These are phyloP conservation scores for Candida buenavistaensis DNA, from an alignment of 1,139 yeast species.

Conservation along the genomic window DNA sequence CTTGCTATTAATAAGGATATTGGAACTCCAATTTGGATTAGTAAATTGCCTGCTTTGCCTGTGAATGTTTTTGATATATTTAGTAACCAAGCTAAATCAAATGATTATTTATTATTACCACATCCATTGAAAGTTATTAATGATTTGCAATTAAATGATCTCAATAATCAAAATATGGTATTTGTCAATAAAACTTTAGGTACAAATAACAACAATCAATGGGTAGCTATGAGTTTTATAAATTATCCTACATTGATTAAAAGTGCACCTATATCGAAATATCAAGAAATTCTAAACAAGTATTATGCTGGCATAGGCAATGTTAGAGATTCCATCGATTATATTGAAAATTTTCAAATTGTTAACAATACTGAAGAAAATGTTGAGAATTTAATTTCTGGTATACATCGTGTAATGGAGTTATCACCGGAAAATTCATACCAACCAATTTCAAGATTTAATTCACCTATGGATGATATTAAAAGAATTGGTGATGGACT, in stretches of 20 bases:
- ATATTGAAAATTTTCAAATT: conserved; percentile 21
- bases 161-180: conserved; percentile 41
- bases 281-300: conserved; percentile 38
- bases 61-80: conserved; percentile 76
- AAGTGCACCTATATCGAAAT: conserved; percentile 71
- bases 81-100: conserved; percentile 26
- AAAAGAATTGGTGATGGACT: conserved; percentile 31
- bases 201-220: conserved; percentile 48
- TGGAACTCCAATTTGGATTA: conserved; percentile 80
- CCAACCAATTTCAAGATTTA: conserved; percentile 39
- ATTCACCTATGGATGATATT: conserved; percentile 14
- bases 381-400: conserved; percentile 43
- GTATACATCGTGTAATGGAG: conserved; percentile 49
- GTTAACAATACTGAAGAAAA: conserved; percentile 15
- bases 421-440: conserved; percentile 33
- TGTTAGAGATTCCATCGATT: conserved; percentile 8
- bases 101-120: conserved; percentile 53
- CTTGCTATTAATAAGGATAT: conserved; percentile 64
- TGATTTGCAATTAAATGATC: conserved; percentile 30
- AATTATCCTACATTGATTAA: conserved; percentile 80
- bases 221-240: conserved; percentile 84
- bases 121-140: conserved; percentile 58
- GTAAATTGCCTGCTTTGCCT: conserved; percentile 63
- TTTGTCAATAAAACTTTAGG: conserved; percentile 65
- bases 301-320: conserved; percentile 12